Conservation (phyloP, 371 early-diverging fungal species). For the Parasitella parasitica region DNA sequence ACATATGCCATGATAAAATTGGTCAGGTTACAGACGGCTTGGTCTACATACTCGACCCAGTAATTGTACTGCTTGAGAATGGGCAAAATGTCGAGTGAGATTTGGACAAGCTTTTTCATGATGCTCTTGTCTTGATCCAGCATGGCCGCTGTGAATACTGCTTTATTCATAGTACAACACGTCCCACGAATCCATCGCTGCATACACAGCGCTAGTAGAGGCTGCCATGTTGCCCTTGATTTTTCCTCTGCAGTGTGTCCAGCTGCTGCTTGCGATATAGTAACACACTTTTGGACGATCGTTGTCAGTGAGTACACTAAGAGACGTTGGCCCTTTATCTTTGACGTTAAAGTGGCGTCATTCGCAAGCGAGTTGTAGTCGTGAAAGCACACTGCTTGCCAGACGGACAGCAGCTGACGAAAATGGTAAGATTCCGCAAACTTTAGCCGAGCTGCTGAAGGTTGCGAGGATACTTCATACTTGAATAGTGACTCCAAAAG, state of each 20-base stretch:
- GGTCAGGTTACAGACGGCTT: constrained; percentile 13
- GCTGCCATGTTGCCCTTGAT: constrained; percentile 1
- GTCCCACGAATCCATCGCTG: constrained; percentile 1
- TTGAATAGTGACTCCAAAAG: background rate
- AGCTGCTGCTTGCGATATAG: background rate
- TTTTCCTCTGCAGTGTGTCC: background rate
- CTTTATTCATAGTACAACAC: constrained; percentile 7
- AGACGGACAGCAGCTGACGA: background rate
- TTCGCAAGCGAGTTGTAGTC: background rate
- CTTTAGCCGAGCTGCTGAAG: background rate
- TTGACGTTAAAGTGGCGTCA: background rate
- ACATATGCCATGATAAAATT: constrained; percentile 27
- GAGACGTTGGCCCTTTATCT: background rate
- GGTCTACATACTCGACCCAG: constrained; percentile 7
- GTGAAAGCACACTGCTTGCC: background rate
- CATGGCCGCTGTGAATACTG: background rate
- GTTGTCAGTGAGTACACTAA: constrained; percentile 1
- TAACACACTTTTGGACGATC: background rate
- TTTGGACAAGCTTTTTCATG: background rate
- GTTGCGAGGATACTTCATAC: background rate
- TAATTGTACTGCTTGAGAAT: background rate
- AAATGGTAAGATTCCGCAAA: background rate
- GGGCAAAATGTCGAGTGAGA: background rate
- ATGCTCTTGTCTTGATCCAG: constrained; percentile 1
- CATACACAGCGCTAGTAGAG: background rate